phyloP scores from a whole-genome alignment of 2,329 filamentous ascomycete genomes.

The Alternaria atra region DNA sequence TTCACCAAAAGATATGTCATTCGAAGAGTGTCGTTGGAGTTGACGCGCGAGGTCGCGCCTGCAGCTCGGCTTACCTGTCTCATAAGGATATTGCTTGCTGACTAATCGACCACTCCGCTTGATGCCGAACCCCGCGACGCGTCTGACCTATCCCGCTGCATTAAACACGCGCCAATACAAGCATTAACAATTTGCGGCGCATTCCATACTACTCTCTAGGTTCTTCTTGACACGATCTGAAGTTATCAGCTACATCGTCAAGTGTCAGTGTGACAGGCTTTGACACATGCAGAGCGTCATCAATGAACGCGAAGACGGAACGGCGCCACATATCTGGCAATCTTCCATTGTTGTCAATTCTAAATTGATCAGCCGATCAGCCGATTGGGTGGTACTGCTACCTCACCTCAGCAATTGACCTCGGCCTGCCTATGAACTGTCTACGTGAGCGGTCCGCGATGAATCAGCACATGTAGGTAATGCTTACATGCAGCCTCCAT shows the following conservation, averaged over 20 bases:
- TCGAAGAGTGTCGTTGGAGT: neutral
- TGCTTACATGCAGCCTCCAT: neutral
- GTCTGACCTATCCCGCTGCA: neutral
- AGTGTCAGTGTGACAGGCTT: neutral
- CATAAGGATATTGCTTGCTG: neutral
- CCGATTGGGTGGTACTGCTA: neutral
- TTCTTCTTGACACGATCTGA: neutral
- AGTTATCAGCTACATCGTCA: neutral
- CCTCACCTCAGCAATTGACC: fast-evolving
- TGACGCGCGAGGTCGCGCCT: neutral
- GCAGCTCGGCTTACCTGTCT: neutral
- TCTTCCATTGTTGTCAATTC: neutral
- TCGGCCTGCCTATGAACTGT: neutral
- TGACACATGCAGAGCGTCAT: neutral
- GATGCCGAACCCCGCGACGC: neutral
- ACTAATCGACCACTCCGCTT: neutral
- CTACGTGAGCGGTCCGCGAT: too few relatives aligned
- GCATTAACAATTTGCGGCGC: neutral
- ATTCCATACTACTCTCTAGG: neutral
- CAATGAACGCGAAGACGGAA: neutral
- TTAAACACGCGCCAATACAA: neutral
- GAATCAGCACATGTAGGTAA: neutral
- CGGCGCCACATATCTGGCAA: neutral
- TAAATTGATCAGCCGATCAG: neutral
- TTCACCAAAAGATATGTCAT: neutral